These are phyloP conservation scores for Hymenoscyphus occultus DNA, from an alignment of 2,329 filamentous ascomycete genomes.

Conservation along the genomic window DNA sequence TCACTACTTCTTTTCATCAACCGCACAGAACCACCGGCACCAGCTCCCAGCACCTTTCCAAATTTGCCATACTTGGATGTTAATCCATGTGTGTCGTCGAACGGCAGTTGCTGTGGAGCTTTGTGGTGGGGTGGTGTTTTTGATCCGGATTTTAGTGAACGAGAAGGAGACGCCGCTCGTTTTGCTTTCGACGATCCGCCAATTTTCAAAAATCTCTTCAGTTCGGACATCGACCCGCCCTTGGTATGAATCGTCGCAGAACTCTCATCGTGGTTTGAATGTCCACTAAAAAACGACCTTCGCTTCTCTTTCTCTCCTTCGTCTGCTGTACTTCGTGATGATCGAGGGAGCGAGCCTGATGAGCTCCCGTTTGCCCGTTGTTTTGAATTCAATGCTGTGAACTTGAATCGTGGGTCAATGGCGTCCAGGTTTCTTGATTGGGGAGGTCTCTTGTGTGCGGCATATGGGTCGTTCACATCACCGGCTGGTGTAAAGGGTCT, in stretches of 20 bases:
- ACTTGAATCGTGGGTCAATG: constrained; percentile 81
- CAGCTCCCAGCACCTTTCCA: constrained; percentile 87
- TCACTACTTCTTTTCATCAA: constrained; percentile 93
- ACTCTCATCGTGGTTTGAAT: constrained; percentile 44
- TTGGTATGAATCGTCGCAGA: constrained; percentile 48
- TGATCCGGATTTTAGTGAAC: constrained; percentile 49
- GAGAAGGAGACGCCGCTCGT: constrained; percentile 61
- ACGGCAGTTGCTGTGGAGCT: constrained; percentile 68
- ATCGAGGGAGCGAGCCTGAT: constrained; percentile 48
- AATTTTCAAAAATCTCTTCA: constrained; percentile 95
- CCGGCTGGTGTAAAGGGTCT: constrained; percentile 76
- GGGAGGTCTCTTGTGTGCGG: constrained; percentile 73
- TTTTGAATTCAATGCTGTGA: constrained; percentile 64
- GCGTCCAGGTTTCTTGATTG: constrained; percentile 62
- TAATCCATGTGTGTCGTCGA: constrained; percentile 89
- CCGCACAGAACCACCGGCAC: constrained; percentile 89
- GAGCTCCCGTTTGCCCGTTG: constrained; percentile 58
- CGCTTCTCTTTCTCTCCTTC: constrained; percentile 57
- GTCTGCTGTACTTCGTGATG: constrained; percentile 31
- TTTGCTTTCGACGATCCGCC: constrained; percentile 65
- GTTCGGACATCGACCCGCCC: constrained; percentile 84
- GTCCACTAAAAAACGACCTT: constrained; percentile 41
- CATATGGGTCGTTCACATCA: constrained; percentile 81
- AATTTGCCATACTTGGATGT: constrained; percentile 94
- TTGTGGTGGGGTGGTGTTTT: constrained; percentile 48